A percentile compares a stretch with the other conserved stretches of the same genome.
phyloP scores from a whole-genome alignment of 768 basidiomycete species.

The Russula foetens region DNA sequence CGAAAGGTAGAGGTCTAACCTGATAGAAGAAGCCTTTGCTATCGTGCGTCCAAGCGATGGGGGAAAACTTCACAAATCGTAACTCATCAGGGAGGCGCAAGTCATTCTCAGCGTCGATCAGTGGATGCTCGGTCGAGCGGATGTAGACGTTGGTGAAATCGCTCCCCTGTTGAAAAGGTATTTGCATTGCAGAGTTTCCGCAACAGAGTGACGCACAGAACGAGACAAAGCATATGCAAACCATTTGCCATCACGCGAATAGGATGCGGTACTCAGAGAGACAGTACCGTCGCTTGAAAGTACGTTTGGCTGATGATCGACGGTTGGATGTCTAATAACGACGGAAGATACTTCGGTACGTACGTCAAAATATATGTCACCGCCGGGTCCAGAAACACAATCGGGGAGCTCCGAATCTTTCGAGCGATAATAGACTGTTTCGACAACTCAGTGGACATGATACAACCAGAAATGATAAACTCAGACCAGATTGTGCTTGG shows the following conservation, averaged over 20 bases:
- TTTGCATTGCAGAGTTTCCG: neutral
- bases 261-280: constrained; percentile 47
- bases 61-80: constrained; percentile 70
- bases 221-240: constrained; percentile 72
- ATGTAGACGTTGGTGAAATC: constrained; percentile 66
- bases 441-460: neutral
- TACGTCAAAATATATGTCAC: constrained; percentile 78
- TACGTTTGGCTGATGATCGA: constrained; percentile 48
- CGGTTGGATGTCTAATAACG: neutral
- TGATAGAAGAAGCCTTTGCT: constrained; percentile 84
- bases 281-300: constrained; percentile 67
- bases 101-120: constrained; percentile 39
- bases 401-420: constrained; percentile 46
- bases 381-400: constrained; percentile 35
- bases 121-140: constrained; percentile 51
- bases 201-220: constrained; percentile 39
- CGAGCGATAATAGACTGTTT: constrained; percentile 54
- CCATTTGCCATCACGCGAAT: constrained; percentile 59
- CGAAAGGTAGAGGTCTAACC: constrained; percentile 24
- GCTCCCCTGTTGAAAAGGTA: constrained; percentile 45
- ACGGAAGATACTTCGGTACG: constrained; percentile 18
- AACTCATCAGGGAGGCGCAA: constrained; percentile 56
- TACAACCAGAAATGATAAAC: neutral
- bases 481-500: constrained; percentile 48
- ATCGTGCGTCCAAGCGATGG: constrained; percentile 67